Percentiles rank a stretch among this genome's conserved stretches.
Conservation (phyloP, 208 protist genomes). For the Naegleria gruberi region DNA sequence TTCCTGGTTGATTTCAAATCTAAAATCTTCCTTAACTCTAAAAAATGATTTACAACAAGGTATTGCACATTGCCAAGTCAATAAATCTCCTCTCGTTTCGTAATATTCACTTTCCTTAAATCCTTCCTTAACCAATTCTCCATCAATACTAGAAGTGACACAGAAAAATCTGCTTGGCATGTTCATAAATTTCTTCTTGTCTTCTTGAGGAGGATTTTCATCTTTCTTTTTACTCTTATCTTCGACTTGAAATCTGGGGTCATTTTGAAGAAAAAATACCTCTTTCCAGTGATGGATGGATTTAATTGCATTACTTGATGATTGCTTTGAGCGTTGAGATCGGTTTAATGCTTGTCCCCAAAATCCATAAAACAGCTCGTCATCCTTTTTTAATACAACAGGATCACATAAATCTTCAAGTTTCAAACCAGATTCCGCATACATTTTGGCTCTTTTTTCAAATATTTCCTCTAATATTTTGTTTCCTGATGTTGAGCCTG, state of each 20-base stretch:
- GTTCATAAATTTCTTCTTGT: not conserved
- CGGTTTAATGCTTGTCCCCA: conserved; percentile 14
- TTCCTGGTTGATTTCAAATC: not conserved
- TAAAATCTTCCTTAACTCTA: not conserved
- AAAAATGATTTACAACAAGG: conserved; percentile 3
- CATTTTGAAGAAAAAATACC: not conserved
- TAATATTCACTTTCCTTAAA: not conserved
- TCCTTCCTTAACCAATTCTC: not conserved
- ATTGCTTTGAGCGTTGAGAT: not conserved
- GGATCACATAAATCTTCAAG: not conserved
- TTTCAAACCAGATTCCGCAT: not conserved
- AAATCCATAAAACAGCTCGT: conserved; percentile 13
- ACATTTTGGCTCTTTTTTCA: not conserved
- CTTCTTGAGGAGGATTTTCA: not conserved
- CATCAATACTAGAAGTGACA: not conserved
- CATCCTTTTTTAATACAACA: not conserved
- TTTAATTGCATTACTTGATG: not conserved
- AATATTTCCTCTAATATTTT: not conserved
- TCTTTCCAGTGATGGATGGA: not conserved
- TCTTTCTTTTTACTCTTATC: not conserved
- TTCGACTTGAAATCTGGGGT: not conserved
- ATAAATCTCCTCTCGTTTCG: not conserved
- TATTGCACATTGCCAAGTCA: not conserved
- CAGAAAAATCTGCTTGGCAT: not conserved
- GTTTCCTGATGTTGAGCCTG: not conserved